phyloP scores from a whole-genome alignment of 140 eudicot genomes.

The Anethum foeniculum region DNA sequence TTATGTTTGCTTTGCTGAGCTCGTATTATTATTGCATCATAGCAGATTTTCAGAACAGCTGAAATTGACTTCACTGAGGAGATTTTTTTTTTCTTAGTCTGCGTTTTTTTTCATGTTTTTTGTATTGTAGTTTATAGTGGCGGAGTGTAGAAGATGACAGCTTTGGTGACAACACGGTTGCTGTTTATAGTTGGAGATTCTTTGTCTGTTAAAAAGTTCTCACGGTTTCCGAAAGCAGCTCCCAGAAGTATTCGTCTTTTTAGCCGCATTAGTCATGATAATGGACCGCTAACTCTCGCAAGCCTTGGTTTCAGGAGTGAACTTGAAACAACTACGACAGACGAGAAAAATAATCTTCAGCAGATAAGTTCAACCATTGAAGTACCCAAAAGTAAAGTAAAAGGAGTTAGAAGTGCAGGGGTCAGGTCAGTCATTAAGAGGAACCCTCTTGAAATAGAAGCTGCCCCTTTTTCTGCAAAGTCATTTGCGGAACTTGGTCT shows the following conservation, averaged over 20 bases:
- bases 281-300: conserved; percentile 56
- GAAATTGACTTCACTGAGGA: neutral
- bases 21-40: neutral
- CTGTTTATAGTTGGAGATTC: conserved; percentile 61
- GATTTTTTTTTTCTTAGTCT: conserved; percentile 1
- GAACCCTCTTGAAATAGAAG: conserved; percentile 37
- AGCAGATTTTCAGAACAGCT: neutral
- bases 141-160: conserved; percentile 37
- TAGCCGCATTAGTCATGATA: conserved; percentile 24
- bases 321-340: conserved; percentile 20
- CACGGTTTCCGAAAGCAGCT: conserved; percentile 36
- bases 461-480: conserved; percentile 81
- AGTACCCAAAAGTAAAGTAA: conserved; percentile 37
- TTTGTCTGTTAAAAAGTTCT: conserved; percentile 32
- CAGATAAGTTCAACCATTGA: conserved; percentile 32
- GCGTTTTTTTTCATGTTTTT: conserved; percentile 23
- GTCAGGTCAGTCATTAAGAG: conserved; percentile 28
- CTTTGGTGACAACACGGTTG: conserved; percentile 55
- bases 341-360: conserved; percentile 31
- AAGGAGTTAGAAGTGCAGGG: conserved; percentile 20
- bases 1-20: neutral
- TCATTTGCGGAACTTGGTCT: conserved; percentile 89
- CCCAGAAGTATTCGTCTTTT: conserved; percentile 28
- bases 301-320: conserved; percentile 54
- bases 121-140: conserved; percentile 8